phyloP scores from a whole-genome alignment of 2,329 filamentous ascomycete species.

The Penicillium sumatraense region DNA sequence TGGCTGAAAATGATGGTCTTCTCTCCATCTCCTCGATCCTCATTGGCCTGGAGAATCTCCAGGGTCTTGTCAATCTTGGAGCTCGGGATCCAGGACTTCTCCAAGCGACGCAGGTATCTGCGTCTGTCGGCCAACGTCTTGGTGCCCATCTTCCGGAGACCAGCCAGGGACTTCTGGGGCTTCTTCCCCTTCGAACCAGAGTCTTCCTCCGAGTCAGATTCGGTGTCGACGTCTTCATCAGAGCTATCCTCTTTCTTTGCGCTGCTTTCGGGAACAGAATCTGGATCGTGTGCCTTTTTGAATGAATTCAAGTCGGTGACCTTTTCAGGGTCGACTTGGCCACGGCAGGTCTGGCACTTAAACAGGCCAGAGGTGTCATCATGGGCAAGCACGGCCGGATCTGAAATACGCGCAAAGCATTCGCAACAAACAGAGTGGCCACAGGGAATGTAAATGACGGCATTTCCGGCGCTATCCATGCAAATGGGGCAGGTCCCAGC shows the following conservation, averaged over 20 bases:
- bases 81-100: constrained; percentile 72
- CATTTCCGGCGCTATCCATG: constrained; percentile 74
- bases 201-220: constrained; percentile 34
- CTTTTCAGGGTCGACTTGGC: constrained; percentile 66
- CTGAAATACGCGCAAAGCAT: constrained; percentile 72
- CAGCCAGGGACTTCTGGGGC: constrained; percentile 62
- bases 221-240: constrained; percentile 37
- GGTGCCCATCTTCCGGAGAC: constrained; percentile 69
- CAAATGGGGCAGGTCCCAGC: constrained; percentile 70
- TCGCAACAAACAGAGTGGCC: constrained; percentile 80
- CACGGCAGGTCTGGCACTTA: constrained; percentile 79
- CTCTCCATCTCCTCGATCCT: constrained; percentile 59
- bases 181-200: constrained; percentile 38
- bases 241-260: constrained; percentile 36
- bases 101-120: constrained; percentile 71
- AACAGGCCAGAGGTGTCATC: constrained; percentile 57
- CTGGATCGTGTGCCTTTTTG: constrained; percentile 70
- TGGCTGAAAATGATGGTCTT: constrained; percentile 85
- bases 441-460: constrained; percentile 79
- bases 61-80: constrained; percentile 74
- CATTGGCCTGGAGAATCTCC: constrained; percentile 63
- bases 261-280: constrained; percentile 38
- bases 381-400: constrained; percentile 59
- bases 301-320: constrained; percentile 77
- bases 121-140: constrained; percentile 68